Conservation (phyloP, 208 protist species). For the Crithidia mellificae region DNA sequence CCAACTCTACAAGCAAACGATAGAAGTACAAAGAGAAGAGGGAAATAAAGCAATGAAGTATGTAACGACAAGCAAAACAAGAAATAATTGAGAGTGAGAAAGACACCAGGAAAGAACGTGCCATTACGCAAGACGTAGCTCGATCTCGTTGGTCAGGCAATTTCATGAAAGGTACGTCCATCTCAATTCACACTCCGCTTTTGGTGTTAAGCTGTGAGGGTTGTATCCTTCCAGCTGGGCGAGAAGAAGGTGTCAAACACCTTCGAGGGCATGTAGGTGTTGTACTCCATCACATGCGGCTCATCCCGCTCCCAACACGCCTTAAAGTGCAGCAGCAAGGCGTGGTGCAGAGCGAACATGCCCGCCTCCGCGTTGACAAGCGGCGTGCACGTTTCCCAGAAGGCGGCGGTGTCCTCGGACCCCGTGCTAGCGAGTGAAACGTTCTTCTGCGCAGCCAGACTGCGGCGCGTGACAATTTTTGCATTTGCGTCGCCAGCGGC, state of each 20-base stretch:
- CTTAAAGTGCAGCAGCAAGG: slow-evolving; percentile 80
- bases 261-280: slow-evolving; percentile 61
- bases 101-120: too few relatives aligned
- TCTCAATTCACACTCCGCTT: too few relatives aligned
- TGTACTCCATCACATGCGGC: slow-evolving; percentile 88
- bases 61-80: too few relatives aligned
- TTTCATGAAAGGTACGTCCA: too few relatives aligned
- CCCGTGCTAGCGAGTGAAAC: slow-evolving; percentile 8
- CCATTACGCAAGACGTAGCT: too few relatives aligned
- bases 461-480: slow-evolving; percentile 22
- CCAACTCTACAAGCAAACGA: too few relatives aligned
- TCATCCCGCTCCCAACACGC: slow-evolving; percentile 75
- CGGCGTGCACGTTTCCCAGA: slow-evolving; percentile 27
- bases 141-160: too few relatives aligned
- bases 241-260: slow-evolving; percentile 77
- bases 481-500: slow-evolving; percentile 18
- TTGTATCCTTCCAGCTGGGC: slow-evolving; percentile 28
- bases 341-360: slow-evolving; percentile 75
- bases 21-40: too few relatives aligned
- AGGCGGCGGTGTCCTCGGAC: slow-evolving; percentile 15
- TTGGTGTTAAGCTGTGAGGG: slow-evolving; percentile 1
- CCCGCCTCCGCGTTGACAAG: slow-evolving; percentile 56
- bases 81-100: too few relatives aligned
- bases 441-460: slow-evolving; percentile 20
- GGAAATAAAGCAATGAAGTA: too few relatives aligned